Conservation (phyloP, 2,329 filamentous ascomycete genomes). For the Chaetoscypha palmicola region DNA sequence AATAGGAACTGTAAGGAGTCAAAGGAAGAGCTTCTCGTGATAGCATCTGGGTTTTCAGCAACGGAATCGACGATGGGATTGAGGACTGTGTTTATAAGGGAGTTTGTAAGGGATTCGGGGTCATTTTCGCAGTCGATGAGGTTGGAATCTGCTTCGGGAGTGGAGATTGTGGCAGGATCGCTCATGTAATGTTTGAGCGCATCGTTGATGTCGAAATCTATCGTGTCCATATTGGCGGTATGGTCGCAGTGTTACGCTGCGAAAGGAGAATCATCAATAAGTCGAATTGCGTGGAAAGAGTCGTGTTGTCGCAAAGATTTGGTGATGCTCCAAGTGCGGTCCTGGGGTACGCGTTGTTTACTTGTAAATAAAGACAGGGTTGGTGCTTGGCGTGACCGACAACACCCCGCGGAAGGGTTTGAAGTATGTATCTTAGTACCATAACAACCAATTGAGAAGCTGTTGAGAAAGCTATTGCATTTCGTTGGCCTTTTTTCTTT, state of each 20-base stretch:
- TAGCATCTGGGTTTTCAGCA: conserved; percentile 83
- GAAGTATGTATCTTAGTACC: conserved; percentile 3
- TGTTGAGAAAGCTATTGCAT: conserved; percentile 4
- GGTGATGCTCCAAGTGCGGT: conserved; percentile 15
- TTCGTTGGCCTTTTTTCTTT: conserved; percentile 4
- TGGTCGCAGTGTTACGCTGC: conserved; percentile 13
- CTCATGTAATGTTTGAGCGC: conserved; percentile 95
- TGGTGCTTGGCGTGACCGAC: not conserved
- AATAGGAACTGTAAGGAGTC: conserved; percentile 93
- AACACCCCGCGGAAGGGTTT: conserved; percentile 13
- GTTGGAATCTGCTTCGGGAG: conserved; percentile 74
- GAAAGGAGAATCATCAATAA: conserved; percentile 18
- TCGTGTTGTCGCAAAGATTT: conserved; percentile 17
- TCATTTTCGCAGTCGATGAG: conserved; percentile 91
- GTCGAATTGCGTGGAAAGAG: conserved; percentile 27
- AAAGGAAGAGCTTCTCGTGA: conserved; percentile 70
- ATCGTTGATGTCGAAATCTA: conserved; percentile 92
- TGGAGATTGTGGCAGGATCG: conserved; percentile 76
- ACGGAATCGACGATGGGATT: conserved; percentile 91
- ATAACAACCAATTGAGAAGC: conserved; percentile 21
- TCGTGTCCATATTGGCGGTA: conserved; percentile 54
- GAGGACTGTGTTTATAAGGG: conserved; percentile 74
- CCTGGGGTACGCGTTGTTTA: conserved; percentile 11
- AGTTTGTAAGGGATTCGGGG: conserved; percentile 66
- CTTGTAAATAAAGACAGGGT: not conserved